Base-by-base conservation (phyloP, 1,284 basidiomycete genomes). In the Ganoderma resinaceum region DNA sequence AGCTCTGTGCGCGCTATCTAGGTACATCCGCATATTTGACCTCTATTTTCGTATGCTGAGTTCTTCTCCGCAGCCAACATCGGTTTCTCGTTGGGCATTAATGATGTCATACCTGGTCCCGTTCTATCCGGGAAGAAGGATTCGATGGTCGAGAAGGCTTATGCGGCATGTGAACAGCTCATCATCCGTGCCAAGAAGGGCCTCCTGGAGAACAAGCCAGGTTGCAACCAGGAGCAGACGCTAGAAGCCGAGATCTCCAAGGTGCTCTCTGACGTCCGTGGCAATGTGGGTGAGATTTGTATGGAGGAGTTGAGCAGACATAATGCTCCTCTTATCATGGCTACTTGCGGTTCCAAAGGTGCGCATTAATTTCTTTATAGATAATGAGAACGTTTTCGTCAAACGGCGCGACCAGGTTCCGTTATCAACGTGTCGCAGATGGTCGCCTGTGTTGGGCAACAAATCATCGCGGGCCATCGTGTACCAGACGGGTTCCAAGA, bases 361-460 rank as follows among this genome's bases (percentile, higher is more conserved):
- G 66, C 14, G 59, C 16, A 9, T 38, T 16, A 5, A 23, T 26
- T 29, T 7, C 23, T 26, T 38, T 7, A 18, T 42, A 40, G 16
- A 2, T 16, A 1, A 9, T 26, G 11, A 29, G 9, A 26, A 26
- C 12, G 7, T 66, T n/a, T n/a, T n/a, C 11, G 58, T 42, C 53
- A 63, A 37, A 72, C 42, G 38, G 61, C 29, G 9, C 18, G 37
- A 26, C 2, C 61, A 97, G 96, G 97, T 80, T 99, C 97, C 76
- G 95, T 97, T 73, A 98, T 99, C 83, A 99, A 99, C 81, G 98
- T 99, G 68, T 98, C 96, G 16, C 98, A 99, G 83, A 99, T 99
- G 98, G 98, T 99, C 68, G 98, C 98, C 74, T 98, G 97, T 89
- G 98, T 99, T 74, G 98, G 98, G 12, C 98, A 99, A 79, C 98